Evolutionary conservation across 805 yeast species (phyloP).

Genomic region (Nakazawaea peltata): DNA sequence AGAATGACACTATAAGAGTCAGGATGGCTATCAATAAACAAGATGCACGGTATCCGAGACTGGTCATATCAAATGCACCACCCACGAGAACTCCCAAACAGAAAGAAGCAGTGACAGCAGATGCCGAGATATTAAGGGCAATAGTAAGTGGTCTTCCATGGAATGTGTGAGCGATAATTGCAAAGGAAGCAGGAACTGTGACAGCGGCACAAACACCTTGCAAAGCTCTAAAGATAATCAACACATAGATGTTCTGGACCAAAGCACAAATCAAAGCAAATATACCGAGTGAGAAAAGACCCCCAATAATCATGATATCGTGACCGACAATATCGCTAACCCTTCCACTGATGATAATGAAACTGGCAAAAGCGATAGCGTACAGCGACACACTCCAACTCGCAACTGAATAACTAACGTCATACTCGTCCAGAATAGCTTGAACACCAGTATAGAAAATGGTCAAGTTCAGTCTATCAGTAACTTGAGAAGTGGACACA

Average conservation of each 20-base stretch:
- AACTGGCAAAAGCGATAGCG: conserved; percentile 27
- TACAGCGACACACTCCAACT: conserved; percentile 27
- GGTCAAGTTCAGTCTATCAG: neutral
- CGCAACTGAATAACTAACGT: neutral
- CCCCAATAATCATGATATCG: conserved; percentile 15
- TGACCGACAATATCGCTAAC: conserved; percentile 26
- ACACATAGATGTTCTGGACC: conserved; percentile 20
- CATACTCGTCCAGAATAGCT: conserved; percentile 3
- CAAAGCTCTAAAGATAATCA: conserved; percentile 27
- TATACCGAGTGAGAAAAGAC: conserved; percentile 5
- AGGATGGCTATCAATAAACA: no score
- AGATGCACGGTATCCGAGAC: neutral
- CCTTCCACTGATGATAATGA: conserved; percentile 27
- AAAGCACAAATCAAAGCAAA: conserved; percentile 21
- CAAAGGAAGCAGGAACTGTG: conserved; percentile 24
- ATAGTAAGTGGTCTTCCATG: conserved; percentile 10
- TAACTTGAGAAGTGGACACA: neutral
- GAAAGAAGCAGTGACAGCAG: conserved; percentile 15
- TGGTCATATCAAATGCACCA: neutral
- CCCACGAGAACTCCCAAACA: neutral
- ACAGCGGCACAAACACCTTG: conserved; percentile 29
- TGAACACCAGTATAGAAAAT: neutral
- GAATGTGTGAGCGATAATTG: conserved; percentile 14
- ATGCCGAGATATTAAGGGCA: conserved; percentile 20
- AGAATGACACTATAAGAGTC: no score